Percentiles rank a stretch among this genome's conserved stretches.
Evolutionary conservation across 225 moss, liverwort and hornwort species (phyloP).

Genomic region (Polytrichum formosum): DNA sequence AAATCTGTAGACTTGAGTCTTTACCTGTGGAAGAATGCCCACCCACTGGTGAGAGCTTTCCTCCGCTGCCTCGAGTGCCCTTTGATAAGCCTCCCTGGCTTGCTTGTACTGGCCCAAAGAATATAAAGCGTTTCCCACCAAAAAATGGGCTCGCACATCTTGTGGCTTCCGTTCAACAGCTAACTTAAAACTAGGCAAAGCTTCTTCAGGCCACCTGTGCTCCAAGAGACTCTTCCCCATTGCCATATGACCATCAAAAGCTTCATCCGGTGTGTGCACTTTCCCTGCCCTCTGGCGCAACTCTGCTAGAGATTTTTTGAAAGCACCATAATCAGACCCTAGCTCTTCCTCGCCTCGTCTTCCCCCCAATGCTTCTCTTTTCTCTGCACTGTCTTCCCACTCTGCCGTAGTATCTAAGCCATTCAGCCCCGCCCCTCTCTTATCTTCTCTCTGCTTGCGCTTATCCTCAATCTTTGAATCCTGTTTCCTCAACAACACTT

Average conservation of each 20-base stretch:
- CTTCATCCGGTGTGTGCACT: conserved; percentile 64
- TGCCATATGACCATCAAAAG: conserved; percentile 94
- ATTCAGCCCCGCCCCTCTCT: conserved; percentile 54
- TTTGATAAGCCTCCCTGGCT: conserved; percentile 71
- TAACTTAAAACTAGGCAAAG: conserved; percentile 59
- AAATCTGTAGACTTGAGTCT: background rate
- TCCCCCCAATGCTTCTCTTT: conserved; percentile 43
- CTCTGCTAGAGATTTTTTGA: conserved; percentile 52
- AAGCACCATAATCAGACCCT: conserved; percentile 62
- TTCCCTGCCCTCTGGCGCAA: conserved; percentile 61
- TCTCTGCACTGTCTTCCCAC: conserved; percentile 54
- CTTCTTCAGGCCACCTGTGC: conserved; percentile 80
- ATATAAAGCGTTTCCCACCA: conserved; percentile 84
- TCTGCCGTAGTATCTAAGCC: conserved; percentile 42
- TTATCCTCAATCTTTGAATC: conserved; percentile 78
- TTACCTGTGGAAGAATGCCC: conserved; percentile 84
- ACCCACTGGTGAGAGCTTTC: conserved; percentile 44
- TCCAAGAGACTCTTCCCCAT: conserved; percentile 87
- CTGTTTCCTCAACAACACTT: conserved; percentile 56
- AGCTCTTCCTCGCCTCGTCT: conserved; percentile 67
- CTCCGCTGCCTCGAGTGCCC: conserved; percentile 72
- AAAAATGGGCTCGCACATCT: conserved; percentile 82
- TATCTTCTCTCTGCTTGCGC: conserved; percentile 79
- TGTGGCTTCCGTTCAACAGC: conserved; percentile 70
- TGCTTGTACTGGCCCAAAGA: conserved; percentile 55